Percentiles rank a stretch among this genome's conserved stretches.
phyloP scores from a whole-genome alignment of 1,284 basidiomycete species.

The Irpex sp. region DNA sequence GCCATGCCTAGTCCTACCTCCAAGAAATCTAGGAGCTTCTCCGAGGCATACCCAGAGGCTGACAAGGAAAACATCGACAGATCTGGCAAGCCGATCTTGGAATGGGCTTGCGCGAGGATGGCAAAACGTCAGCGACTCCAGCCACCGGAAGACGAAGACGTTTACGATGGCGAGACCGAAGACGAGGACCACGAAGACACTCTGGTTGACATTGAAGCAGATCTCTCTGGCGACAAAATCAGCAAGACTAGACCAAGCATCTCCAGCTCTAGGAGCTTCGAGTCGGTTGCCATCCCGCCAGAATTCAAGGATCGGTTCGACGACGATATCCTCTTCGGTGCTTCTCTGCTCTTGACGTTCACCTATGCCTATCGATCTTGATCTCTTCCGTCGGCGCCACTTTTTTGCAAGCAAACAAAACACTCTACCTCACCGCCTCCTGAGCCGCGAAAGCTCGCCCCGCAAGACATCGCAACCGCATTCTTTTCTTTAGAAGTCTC shows the following conservation, averaged over 20 bases:
- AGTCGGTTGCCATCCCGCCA: conserved; percentile 16
- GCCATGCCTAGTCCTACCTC: conserved; percentile 11
- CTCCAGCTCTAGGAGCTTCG: background rate
- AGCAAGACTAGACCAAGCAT: background rate
- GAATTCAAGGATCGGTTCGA: conserved; percentile 22
- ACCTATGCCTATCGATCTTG: conserved; percentile 25
- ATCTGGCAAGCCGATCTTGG: conserved; percentile 29
- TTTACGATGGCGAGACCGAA: conserved; percentile 15
- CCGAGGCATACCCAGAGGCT: background rate
- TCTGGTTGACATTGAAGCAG: background rate
- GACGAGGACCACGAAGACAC: conserved; percentile 15
- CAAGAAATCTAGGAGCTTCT: conserved; percentile 1
- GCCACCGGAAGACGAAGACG: conserved; percentile 13
- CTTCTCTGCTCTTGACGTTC: conserved; percentile 34
- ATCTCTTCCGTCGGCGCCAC: background rate
- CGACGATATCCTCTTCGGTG: conserved; percentile 35
- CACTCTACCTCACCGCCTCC: conserved; percentile 1
- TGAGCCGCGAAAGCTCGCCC: background rate
- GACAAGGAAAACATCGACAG: background rate
- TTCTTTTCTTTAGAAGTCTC: background rate
- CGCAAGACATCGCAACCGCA: background rate
- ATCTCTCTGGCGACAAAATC: background rate
- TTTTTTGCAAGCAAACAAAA: background rate
- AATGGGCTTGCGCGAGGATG: conserved; percentile 42
- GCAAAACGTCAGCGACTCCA: conserved; percentile 27